A percentile compares a stretch with the other conserved stretches of the same genome.
Evolutionary conservation across 2,329 filamentous ascomycete species (phyloP).

Genomic region (Teratosphaeria viscida): DNA sequence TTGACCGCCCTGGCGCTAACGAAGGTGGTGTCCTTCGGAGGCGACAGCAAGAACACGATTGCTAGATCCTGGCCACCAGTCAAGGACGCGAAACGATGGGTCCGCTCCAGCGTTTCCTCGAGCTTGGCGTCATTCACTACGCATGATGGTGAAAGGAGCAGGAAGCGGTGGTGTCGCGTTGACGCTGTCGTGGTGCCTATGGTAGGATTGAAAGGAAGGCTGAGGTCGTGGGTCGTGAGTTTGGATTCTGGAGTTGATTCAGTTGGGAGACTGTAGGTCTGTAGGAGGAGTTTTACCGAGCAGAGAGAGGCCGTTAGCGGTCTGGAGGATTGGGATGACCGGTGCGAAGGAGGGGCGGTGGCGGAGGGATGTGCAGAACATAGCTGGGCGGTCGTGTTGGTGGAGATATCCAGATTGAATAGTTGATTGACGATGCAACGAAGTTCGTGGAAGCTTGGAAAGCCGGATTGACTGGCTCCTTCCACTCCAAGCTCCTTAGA

Average conservation of each 20-base stretch:
- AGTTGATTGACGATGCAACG: not conserved
- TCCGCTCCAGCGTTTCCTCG: conserved; percentile 17
- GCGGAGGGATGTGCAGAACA: conserved; percentile 34
- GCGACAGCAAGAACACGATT: conserved; percentile 22
- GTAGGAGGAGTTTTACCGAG: conserved; percentile 18
- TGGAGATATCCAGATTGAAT: not conserved
- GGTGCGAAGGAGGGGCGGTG: conserved; percentile 29
- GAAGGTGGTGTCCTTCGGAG: conserved; percentile 7
- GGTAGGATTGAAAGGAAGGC: conserved; percentile 13
- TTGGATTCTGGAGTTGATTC: conserved; percentile 16
- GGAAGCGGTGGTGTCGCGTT: conserved; percentile 16
- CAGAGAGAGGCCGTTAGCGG: conserved; percentile 14
- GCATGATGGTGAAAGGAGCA: conserved; percentile 23
- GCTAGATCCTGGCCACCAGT: conserved; percentile 20
- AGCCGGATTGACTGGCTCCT: not conserved
- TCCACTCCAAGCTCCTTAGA: not conserved
- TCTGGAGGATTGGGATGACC: conserved; percentile 24
- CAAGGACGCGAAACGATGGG: conserved; percentile 21
- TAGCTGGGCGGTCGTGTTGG: conserved; percentile 5
- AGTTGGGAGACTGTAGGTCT: not conserved
- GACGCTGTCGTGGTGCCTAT: conserved; percentile 1
- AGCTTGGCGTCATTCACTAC: conserved; percentile 9
- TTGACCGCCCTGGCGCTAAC: conserved; percentile 6
- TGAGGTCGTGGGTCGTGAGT: conserved; percentile 29
- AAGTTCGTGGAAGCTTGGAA: not conserved